phyloP scores from a whole-genome alignment of 2,329 filamentous ascomycete species.

The Arthrobotrys conoides region DNA sequence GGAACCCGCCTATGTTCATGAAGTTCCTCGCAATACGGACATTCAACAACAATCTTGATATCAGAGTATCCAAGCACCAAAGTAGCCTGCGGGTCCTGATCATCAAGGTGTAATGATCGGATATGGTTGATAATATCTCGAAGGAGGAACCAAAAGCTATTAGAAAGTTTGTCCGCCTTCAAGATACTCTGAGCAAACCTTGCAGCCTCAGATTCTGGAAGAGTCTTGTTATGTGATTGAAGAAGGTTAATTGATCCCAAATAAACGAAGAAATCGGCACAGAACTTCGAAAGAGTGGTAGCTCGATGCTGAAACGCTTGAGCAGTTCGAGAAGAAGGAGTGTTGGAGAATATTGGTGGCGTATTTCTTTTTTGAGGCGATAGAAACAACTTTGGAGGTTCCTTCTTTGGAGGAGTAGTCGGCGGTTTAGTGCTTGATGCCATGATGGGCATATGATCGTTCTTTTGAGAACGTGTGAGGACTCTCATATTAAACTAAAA shows the following conservation, averaged over 20 bases:
- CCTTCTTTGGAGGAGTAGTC: neutral
- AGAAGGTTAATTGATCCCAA: constrained; percentile 39
- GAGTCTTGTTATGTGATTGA: constrained; percentile 24
- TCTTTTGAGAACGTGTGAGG: constrained; percentile 3
- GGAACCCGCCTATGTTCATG: constrained; percentile 43
- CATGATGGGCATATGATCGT: neutral
- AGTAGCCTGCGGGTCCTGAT: constrained; percentile 32
- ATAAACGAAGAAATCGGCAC: constrained; percentile 34
- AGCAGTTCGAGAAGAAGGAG: neutral
- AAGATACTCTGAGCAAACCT: constrained; percentile 21
- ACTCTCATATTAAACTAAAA: neutral
- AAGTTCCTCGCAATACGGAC: constrained; percentile 50
- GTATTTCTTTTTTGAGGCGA: constrained; percentile 27
- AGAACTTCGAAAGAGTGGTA: constrained; percentile 19
- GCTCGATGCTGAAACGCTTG: constrained; percentile 29
- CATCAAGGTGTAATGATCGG: constrained; percentile 31
- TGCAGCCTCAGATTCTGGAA: constrained; percentile 16
- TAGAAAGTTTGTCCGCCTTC: constrained; percentile 45
- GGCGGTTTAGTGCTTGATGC: neutral
- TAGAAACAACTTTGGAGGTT: constrained; percentile 10
- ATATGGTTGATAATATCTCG: constrained; percentile 33
- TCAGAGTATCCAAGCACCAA: constrained; percentile 46
- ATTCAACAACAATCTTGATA: constrained; percentile 49
- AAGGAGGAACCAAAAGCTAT: constrained; percentile 48
- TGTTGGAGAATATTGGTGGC: neutral